Conservation (phyloP, 75 land plant species). For the Selaginella tamariscina region DNA sequence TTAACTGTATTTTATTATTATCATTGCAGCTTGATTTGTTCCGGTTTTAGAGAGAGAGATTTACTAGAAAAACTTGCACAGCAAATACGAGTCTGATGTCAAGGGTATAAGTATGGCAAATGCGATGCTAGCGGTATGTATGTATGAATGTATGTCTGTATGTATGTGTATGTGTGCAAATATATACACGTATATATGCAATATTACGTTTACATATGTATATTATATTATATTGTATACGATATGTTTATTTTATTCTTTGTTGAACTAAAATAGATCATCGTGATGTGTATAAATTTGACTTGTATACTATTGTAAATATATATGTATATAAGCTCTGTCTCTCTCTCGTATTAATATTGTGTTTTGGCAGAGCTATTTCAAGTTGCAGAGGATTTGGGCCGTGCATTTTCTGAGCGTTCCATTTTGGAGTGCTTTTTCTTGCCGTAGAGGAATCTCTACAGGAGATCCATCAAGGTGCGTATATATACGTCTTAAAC, state of each 20-base stretch:
- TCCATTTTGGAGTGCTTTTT: conserved; percentile 43
- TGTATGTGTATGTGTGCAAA: no score
- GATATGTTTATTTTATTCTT: no score
- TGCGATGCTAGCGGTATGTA: neutral
- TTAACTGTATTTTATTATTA: neutral
- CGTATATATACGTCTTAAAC: no score
- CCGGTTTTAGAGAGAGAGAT: neutral
- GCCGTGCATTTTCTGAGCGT: conserved; percentile 64
- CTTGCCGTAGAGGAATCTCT: conserved; percentile 37
- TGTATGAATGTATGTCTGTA: no score
- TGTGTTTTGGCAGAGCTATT: conserved; percentile 51
- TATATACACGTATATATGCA: no score
- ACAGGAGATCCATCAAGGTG: no score
- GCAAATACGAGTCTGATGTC: neutral
- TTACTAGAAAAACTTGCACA: neutral
- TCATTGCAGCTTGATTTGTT: neutral
- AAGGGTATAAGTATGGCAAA: neutral
- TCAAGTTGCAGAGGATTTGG: conserved; percentile 79
- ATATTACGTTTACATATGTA: no score
- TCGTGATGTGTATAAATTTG: no score
- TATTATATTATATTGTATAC: no score
- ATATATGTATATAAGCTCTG: no score
- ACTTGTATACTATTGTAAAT: no score
- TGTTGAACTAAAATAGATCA: no score
- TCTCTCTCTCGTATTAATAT: neutral